Evolutionary conservation across 2,329 filamentous ascomycete genomes (phyloP), one percentile per base, ranked within the genome.

Genomic region (Neocatenulostroma microsporum): DNA sequence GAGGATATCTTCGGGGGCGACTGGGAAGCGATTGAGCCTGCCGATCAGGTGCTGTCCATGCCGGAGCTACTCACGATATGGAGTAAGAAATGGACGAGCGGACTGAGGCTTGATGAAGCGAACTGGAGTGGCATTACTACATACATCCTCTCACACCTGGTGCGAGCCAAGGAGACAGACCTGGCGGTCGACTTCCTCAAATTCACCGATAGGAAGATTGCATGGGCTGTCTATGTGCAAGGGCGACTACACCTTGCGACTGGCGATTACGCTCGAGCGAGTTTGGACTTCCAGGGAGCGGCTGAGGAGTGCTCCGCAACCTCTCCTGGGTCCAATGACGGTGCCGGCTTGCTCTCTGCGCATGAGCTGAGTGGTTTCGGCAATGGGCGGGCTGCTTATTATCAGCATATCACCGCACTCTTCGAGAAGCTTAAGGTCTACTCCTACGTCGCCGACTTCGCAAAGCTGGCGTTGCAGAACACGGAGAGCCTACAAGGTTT

Each of bases 401-500:
- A 93, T 60, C 78, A 81, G 27, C 91, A 98, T 58, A 75, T 96
- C 34, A 74, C 88, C 10, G 72, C 77, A 14, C 70, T 98, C 1
- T 96, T 84, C 54, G 88, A 95, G 57, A 76, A 75, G 49, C 74
- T 77, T 28, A 82, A 80, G 48, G 78, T 81, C 1, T 84, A 84
- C 58, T 82, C 84, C 2, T 84, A 82, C 52, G 84, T 93, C 26
- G 75, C 86, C 5, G 84, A 94, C 47, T 95, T 94, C 66, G 80
- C 84, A 24, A 74, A 78, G 9, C 39, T 48, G 18, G 53, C 53
- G 3, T 34, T 58, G 17, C 30, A 46, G 20, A 35, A 54, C 17
- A 36, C 56, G 12, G 44, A 47, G 21, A 39, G 45, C 12, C 35
- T 41, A 3, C 36, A 41, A 23, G 36, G 51, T 13, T 44, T 54